A percentile compares a stretch with the other conserved stretches of the same genome.
These are phyloP conservation scores for Apiospora phragmitis DNA, from an alignment of 2,329 filamentous ascomycete species.

Conservation along the genomic window DNA sequence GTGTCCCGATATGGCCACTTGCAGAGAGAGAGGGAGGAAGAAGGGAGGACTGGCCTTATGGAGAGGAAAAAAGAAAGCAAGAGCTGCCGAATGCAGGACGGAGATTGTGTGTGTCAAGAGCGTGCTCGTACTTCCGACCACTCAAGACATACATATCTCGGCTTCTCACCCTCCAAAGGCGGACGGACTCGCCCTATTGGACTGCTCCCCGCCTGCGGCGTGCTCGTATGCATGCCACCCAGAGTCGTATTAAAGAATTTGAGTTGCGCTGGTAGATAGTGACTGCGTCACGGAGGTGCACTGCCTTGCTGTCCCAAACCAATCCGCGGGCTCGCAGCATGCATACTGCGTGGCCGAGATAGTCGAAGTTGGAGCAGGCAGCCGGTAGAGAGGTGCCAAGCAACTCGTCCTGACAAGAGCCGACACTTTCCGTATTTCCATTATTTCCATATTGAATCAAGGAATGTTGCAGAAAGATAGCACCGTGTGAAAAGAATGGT, in stretches of 20 bases:
- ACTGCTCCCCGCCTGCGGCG: not conserved
- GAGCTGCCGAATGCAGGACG: not conserved
- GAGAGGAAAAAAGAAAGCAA: not conserved
- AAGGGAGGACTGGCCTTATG: not conserved
- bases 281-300: not conserved
- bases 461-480: not conserved
- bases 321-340: not conserved
- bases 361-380: not conserved
- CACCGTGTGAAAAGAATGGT: not conserved
- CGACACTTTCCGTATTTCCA: not conserved
- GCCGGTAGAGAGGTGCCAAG: not conserved
- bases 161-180: not conserved
- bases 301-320: not conserved
- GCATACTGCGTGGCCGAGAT: not conserved
- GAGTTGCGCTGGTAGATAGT: not conserved
- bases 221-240: not conserved
- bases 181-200: not conserved
- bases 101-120: not conserved
- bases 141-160: not conserved
- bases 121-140: not conserved
- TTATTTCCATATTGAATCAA: not conserved
- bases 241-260: not conserved
- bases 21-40: not conserved
- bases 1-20: not conserved
- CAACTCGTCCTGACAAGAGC: not conserved